phyloP scores from a whole-genome alignment of 2,329 filamentous ascomycete genomes.

The Fusarium sp. region DNA sequence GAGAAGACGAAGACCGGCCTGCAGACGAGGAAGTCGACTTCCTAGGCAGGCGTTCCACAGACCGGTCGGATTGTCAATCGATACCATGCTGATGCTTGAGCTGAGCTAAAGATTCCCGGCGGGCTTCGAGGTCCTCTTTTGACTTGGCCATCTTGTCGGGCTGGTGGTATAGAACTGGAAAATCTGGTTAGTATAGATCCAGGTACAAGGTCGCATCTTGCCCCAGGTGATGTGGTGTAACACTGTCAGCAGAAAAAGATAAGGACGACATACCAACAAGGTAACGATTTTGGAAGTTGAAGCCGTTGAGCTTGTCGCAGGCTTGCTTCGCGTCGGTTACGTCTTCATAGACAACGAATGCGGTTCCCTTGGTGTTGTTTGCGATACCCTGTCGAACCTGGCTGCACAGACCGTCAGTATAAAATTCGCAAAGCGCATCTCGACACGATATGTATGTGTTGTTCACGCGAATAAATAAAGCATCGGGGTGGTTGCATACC shows the following conservation, averaged over 20 bases:
- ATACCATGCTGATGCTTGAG: slow-evolving; percentile 98
- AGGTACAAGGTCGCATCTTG: neutral
- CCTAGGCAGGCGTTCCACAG: slow-evolving; percentile 64
- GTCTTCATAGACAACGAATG: slow-evolving; percentile 99
- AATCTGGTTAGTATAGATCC: slow-evolving; percentile 26
- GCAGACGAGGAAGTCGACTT: slow-evolving; percentile 63
- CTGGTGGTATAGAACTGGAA: slow-evolving; percentile 71
- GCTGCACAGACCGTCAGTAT: slow-evolving; percentile 61
- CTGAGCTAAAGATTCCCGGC: slow-evolving; percentile 97
- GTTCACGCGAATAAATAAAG: slow-evolving; percentile 9
- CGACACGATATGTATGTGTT: slow-evolving; percentile 15
- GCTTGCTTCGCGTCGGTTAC: slow-evolving; percentile 98
- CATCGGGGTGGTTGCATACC: slow-evolving; percentile 68
- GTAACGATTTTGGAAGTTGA: slow-evolving; percentile 99
- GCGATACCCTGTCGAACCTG: slow-evolving; percentile 99
- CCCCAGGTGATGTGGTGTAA: neutral
- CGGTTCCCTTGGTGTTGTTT: slow-evolving; percentile 96
- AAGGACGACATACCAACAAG: slow-evolving; percentile 83
- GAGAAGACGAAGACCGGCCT: slow-evolving; percentile 70
- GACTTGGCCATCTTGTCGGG: slow-evolving; percentile 79
- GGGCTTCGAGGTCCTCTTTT: slow-evolving; percentile 92
- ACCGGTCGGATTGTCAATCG: slow-evolving; percentile 90
- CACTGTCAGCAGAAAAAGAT: neutral
- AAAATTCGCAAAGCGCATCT: slow-evolving; percentile 17
- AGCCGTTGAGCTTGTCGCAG: slow-evolving; percentile 99